Conservation (phyloP, 345 rosid genomes). For the Citrus maxima region DNA sequence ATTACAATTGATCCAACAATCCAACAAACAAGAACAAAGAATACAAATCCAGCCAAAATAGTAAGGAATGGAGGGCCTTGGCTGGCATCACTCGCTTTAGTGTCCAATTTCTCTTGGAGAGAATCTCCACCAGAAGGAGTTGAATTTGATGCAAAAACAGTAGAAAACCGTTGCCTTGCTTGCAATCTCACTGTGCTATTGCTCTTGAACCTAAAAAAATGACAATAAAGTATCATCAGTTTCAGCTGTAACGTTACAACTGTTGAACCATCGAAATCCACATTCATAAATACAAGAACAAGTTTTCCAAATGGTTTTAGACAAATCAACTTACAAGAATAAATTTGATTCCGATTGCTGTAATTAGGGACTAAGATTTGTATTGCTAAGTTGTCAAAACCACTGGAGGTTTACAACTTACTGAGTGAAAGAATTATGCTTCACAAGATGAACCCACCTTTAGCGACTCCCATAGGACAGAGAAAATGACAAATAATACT, state of each 20-base stretch:
- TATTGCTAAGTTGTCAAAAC: not conserved
- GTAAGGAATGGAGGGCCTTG: slow-evolving; percentile 36
- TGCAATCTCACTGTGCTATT: not conserved
- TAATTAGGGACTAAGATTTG: not conserved
- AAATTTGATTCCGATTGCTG: not conserved
- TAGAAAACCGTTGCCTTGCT: not conserved
- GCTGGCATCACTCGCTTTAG: not conserved
- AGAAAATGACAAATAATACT: not conserved
- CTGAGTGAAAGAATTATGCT: not conserved
- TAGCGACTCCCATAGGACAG: not conserved
- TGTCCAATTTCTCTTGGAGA: not conserved
- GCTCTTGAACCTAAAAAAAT: slow-evolving; percentile 2
- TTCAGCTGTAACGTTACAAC: not conserved
- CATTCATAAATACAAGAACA: not conserved
- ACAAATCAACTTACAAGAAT: not conserved
- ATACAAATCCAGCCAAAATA: slow-evolving; percentile 25
- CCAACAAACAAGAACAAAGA: slow-evolving; percentile 19
- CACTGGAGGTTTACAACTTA: not conserved
- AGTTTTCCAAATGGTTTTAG: not conserved
- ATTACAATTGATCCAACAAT: slow-evolving; percentile 18
- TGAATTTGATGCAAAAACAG: slow-evolving; percentile 23
- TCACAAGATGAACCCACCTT: not conserved
- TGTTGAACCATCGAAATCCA: not conserved
- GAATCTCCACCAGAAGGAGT: slow-evolving; percentile 13
- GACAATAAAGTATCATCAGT: not conserved